phyloP scores from a whole-genome alignment of 768 basidiomycete genomes.

The Mycena polygramma region DNA sequence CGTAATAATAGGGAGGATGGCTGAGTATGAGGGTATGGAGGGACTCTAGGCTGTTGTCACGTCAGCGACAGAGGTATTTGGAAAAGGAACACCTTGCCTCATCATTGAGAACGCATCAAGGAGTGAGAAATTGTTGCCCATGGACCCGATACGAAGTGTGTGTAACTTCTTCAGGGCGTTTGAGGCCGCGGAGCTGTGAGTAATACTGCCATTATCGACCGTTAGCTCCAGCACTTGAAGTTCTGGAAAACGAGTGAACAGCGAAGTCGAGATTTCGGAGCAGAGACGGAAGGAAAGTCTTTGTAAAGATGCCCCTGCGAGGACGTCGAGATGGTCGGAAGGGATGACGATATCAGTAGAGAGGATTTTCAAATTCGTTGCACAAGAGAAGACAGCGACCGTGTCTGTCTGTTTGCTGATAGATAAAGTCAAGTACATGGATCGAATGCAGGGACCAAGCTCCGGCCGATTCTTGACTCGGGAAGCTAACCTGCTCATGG shows the following conservation, averaged over 20 bases:
- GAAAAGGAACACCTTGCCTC: neutral
- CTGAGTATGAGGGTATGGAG: neutral
- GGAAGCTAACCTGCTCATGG: neutral
- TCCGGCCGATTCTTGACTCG: neutral
- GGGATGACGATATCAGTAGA: neutral
- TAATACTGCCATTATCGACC: neutral
- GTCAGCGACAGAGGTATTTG: neutral
- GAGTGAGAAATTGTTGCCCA: neutral
- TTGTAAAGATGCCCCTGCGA: neutral
- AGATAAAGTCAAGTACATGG: neutral
- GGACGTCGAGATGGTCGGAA: neutral
- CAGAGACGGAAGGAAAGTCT: too few species aligned
- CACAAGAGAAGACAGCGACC: neutral
- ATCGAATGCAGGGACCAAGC: neutral
- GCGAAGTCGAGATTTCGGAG: neutral
- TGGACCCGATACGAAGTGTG: neutral
- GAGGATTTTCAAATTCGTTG: neutral
- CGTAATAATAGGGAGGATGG: neutral
- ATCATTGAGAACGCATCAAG: neutral
- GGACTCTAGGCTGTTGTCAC: neutral
- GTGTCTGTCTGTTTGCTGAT: too few species aligned
- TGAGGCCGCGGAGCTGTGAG: neutral
- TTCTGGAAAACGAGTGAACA: neutral
- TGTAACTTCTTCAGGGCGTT: conserved; percentile 7
- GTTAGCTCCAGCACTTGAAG: neutral